Evolutionary conservation across 805 yeast species (phyloP), one percentile per base, ranked within the genome.

Genomic region (Teunomyces aglyptinius): DNA sequence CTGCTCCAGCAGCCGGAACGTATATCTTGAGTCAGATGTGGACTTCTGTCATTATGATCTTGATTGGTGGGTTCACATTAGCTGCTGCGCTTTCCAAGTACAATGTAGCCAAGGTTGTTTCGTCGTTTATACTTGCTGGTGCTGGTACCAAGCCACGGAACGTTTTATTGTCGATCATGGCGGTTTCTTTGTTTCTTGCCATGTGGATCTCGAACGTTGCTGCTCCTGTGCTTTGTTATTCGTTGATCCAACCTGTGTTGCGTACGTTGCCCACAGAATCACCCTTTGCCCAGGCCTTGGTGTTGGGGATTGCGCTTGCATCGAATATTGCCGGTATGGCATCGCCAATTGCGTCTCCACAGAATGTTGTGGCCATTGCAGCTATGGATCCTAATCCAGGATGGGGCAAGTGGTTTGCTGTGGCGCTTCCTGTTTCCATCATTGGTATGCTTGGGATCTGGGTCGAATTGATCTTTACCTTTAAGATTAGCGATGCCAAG

Each of bases 181-280:
- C 78, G 40, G 92, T 92, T 27, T 88, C 97, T 0, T 72, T 91
- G 33, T 82, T 92, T 58, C 82, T 88, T 34, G 83, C 96, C 4
- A 90, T 92, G 89, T 91, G 96, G 95, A 94, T 92, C 33, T 86
- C 96, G 20, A 92, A 92, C 63, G 98, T 92, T 36, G 99, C 99
- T 1, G 94, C 98, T 0, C 99, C 99, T 0, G 97, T 92, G 2
- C 75, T 92, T 46, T 87, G 96, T 67, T 89, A 80, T 58, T 89
- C 97, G 5, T 86, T 92, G 51, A 84, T 92, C 48, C 97, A 91
- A 65, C 97, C 98, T 0, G 71, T 92, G 18, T 70, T 92, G 53
- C 77, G 96, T 58, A 88, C 95, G 0, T 69, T 91, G 36, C 95
- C 96, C 16, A 81, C 86, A 41, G 82, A 82, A 10, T 84, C 91